A percentile compares a stretch with the other conserved stretches of the same genome.
These are phyloP conservation scores for Microcyclosporella mali DNA, from an alignment of 2,329 filamentous ascomycete genomes.

Conservation along the genomic window DNA sequence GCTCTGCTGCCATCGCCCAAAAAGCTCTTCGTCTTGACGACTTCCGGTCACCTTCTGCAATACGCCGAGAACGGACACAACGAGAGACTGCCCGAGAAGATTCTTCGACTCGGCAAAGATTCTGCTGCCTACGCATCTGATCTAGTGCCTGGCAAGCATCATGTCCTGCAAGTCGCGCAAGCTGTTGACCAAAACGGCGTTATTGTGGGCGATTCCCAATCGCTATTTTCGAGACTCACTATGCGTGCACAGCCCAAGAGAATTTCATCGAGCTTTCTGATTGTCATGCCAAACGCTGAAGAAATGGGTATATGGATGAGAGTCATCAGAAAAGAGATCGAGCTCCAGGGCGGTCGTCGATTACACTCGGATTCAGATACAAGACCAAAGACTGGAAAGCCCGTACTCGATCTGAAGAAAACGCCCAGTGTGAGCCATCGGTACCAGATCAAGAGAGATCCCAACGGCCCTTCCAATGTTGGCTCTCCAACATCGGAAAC, in stretches of 20 bases:
- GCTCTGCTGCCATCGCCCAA: constrained; percentile 49
- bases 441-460: constrained; percentile 33
- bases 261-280: constrained; percentile 56
- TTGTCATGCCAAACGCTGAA: constrained; percentile 66
- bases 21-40: constrained; percentile 67
- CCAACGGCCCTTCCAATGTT: constrained; percentile 26
- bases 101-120: constrained; percentile 63
- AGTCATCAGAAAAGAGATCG: constrained; percentile 62
- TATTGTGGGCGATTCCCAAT: constrained; percentile 47
- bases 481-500: constrained; percentile 5
- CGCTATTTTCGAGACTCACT: constrained; percentile 59
- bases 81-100: constrained; percentile 67
- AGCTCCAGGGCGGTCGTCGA: constrained; percentile 62
- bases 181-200: constrained; percentile 54
- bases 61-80: constrained; percentile 65
- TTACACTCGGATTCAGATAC: constrained; percentile 45
- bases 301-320: constrained; percentile 74
- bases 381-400: constrained; percentile 4
- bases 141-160: constrained; percentile 70
- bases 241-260: constrained; percentile 40
- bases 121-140: constrained; percentile 78
- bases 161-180: constrained; percentile 71
- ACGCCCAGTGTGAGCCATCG: constrained; percentile 31
- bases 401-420: constrained; percentile 20
- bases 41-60: constrained; percentile 67